Conservation (phyloP, 371 early-diverging fungal species). For the Sporodiniella umbellata region DNA sequence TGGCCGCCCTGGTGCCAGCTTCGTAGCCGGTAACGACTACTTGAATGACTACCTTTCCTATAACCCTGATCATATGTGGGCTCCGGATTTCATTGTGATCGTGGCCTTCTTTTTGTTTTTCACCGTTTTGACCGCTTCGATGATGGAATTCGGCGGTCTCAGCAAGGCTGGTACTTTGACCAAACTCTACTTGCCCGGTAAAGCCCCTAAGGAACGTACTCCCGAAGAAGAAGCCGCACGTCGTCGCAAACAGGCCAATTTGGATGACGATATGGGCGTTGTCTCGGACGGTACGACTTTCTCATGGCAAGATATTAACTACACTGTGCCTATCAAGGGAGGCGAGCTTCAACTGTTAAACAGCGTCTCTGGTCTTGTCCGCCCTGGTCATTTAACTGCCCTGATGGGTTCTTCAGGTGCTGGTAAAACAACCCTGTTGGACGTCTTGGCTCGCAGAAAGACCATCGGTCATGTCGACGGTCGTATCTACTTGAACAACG, state of each 20-base stretch:
- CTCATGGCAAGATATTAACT: slow-evolving; percentile 57
- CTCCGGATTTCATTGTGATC: slow-evolving; percentile 53
- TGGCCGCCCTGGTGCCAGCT: slow-evolving; percentile 39
- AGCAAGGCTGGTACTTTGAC: slow-evolving; percentile 52
- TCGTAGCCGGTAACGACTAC: slow-evolving; percentile 53
- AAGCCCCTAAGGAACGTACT: slow-evolving; percentile 27
- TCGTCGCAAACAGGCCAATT: slow-evolving; percentile 15
- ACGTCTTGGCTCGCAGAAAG: slow-evolving; percentile 78
- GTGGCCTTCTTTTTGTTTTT: slow-evolving; percentile 55
- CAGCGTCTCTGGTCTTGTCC: slow-evolving; percentile 51
- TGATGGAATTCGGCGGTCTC: slow-evolving; percentile 53
- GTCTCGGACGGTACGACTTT: slow-evolving; percentile 50
- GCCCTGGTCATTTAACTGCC: slow-evolving; percentile 68
- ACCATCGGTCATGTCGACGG: slow-evolving; percentile 76
- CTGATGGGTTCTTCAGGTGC: slow-evolving; percentile 88
- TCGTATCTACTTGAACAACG: slow-evolving; percentile 64
- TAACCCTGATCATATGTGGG: slow-evolving; percentile 51
- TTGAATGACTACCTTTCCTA: slow-evolving; percentile 32
- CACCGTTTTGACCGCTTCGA: slow-evolving; percentile 42
- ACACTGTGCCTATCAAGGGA: slow-evolving; percentile 59
- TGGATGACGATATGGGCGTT: slow-evolving; percentile 23
- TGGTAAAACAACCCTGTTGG: slow-evolving; percentile 88
- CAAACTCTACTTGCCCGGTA: slow-evolving; percentile 53
- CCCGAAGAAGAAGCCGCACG: slow-evolving; percentile 19
- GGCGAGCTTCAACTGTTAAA: slow-evolving; percentile 50